Base-by-base conservation (phyloP, 1,284 basidiomycete genomes). In the Heterobasidion annosum region DNA sequence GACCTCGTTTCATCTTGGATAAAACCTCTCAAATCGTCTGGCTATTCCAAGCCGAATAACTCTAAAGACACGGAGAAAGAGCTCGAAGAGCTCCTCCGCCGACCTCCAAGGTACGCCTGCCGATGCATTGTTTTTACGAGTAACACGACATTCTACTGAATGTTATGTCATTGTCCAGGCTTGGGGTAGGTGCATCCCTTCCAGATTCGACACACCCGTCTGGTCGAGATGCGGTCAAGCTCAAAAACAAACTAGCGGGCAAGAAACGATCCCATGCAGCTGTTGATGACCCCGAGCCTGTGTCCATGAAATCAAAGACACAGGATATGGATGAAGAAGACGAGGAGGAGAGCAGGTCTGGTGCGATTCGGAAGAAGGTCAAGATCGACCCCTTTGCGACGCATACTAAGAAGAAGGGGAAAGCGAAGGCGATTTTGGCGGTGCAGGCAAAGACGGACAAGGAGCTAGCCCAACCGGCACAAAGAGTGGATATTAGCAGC, bases 1-100 rank as follows among this genome's bases (percentile, higher is more conserved):
- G 75, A 79, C 63, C 72, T 90, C 58, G 79, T 88, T 40, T 74
- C 83, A 13, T 84, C 86, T 52, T 90, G 88, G 88, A 65, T 71
- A 53, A 65, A 67, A 40, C 68, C 68, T 44, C 65, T 70, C 53
- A 65, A 67, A 40, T 68, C 68, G 40, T 63, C 63, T 12, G 55
- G 62, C 44, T 57, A 62, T 7, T 60, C 62, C 7, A 59, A 62
- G 32, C 32, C 15, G 1, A 42, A 56, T 44, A 56, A 45, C 58
- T 64, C 57, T 12, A 51, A 57, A 12, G 69, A 78, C 56, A 61
- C 76, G 35, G 78, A 84, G 57, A 75, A 73, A 53, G 79, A 85
- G 62, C 68, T 90, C 7, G 75, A 82, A 56, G 82, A 85, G 57
- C 74, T 83, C 58, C 73, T 87, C 71, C 78, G 78, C 48, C 73